phyloP scores from a whole-genome alignment of 192 early-diverging fungal genomes.

The Linnemannia elongata region DNA sequence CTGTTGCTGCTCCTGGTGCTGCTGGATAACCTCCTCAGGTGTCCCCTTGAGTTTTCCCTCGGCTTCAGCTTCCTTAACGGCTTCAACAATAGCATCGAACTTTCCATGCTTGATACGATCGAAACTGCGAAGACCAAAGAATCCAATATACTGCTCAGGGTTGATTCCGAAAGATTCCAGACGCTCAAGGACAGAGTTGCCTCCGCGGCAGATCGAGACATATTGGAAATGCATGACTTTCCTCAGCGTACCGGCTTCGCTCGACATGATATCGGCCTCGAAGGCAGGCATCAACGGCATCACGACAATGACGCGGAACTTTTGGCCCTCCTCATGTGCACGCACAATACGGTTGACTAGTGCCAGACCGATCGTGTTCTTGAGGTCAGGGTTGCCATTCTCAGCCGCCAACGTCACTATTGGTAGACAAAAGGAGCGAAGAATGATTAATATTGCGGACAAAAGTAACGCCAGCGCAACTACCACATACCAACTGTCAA shows the following conservation, averaged over 20 bases:
- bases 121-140: slow-evolving; percentile 81
- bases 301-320: slow-evolving; percentile 82
- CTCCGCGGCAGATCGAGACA: slow-evolving; percentile 81
- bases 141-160: slow-evolving; percentile 76
- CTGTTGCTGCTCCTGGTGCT: not conserved
- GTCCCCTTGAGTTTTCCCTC: not conserved
- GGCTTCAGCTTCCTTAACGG: slow-evolving; percentile 23
- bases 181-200: slow-evolving; percentile 73
- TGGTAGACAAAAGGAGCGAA: not conserved
- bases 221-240: slow-evolving; percentile 89
- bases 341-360: slow-evolving; percentile 81
- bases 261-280: slow-evolving; percentile 82
- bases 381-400: slow-evolving; percentile 60
- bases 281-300: slow-evolving; percentile 91
- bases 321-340: slow-evolving; percentile 75
- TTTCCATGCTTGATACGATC: slow-evolving; percentile 70
- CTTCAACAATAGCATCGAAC: slow-evolving; percentile 17
- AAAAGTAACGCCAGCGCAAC: not conserved
- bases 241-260: slow-evolving; percentile 76
- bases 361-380: slow-evolving; percentile 72
- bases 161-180: slow-evolving; percentile 70
- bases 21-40: not conserved
- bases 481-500: not conserved
- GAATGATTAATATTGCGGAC: not conserved
- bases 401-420: slow-evolving; percentile 50